Evolutionary conservation across 2,329 filamentous ascomycete genomes (phyloP).

Genomic region (Aspergillus fructus): DNA sequence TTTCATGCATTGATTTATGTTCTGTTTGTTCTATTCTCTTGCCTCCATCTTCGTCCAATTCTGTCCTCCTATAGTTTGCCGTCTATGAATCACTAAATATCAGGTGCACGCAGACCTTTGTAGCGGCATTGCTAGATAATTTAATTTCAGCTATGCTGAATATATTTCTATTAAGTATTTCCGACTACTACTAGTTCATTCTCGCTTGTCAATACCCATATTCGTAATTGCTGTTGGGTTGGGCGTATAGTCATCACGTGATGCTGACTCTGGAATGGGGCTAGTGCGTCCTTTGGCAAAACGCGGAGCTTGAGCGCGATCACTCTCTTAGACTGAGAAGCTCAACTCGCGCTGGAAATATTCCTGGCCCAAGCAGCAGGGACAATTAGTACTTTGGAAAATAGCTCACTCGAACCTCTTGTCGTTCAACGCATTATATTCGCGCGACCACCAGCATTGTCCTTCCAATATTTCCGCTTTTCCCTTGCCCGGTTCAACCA

Average conservation of each 20-base stretch:
- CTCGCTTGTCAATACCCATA: too few species aligned
- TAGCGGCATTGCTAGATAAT: constrained; percentile 1
- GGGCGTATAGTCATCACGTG: constrained; percentile 26
- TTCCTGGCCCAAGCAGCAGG: neutral
- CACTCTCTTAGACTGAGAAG: constrained; percentile 16
- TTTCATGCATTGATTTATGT: constrained; percentile 17
- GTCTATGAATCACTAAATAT: constrained; percentile 1
- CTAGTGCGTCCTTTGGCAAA: constrained; percentile 29
- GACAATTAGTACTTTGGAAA: neutral
- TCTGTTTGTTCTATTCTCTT: neutral
- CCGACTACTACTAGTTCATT: too few species aligned
- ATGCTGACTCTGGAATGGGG: constrained; percentile 20
- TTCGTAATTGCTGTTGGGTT: neutral
- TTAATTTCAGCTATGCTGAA: neutral
- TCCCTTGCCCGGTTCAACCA: constrained; percentile 12
- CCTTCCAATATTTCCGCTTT: constrained; percentile 1
- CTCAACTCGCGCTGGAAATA: constrained; percentile 13
- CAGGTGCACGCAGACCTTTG: neutral
- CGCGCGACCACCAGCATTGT: neutral
- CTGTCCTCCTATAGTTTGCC: neutral
- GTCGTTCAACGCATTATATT: neutral
- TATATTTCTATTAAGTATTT: too few species aligned
- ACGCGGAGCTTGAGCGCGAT: constrained; percentile 31
- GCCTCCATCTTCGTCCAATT: neutral
- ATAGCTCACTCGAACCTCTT: neutral